These are phyloP conservation scores for Polymyxa betae DNA, from an alignment of 208 protist genomes.

Conservation along the genomic window DNA sequence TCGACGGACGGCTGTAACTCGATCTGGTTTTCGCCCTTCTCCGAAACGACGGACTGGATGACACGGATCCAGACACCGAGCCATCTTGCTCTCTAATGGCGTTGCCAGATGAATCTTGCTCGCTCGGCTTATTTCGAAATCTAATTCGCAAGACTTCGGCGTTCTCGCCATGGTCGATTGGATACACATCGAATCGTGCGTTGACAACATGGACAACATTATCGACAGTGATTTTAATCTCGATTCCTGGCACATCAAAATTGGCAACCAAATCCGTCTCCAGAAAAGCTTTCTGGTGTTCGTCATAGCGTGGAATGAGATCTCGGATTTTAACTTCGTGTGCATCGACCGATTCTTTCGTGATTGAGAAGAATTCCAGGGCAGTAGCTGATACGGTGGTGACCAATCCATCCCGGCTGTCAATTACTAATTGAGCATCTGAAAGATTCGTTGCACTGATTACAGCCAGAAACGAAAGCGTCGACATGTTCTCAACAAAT, in stretches of 20 bases:
- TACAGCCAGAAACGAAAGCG: background rate
- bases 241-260: background rate
- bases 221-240: background rate
- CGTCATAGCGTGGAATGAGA: slow-evolving; percentile 28
- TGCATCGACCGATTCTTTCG: slow-evolving; percentile 13
- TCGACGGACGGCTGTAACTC: too few species aligned
- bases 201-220: background rate
- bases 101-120: too few species aligned
- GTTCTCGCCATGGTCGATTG: background rate
- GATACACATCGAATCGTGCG: slow-evolving; percentile 5
- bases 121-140: too few species aligned
- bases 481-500: background rate
- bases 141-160: slow-evolving; percentile 8
- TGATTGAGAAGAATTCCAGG: slow-evolving; percentile 25
- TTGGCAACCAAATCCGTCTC: background rate
- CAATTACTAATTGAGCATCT: slow-evolving; percentile 1
- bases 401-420: slow-evolving; percentile 8
- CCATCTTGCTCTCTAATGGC: too few species aligned
- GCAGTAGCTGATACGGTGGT: slow-evolving; percentile 26
- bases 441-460: background rate
- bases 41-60: too few species aligned
- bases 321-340: background rate
- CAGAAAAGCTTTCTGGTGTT: background rate
- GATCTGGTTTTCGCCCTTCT: too few species aligned
- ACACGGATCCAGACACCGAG: too few species aligned